These are phyloP conservation scores for Tulasnella sp. DNA, from an alignment of 768 basidiomycete species.

Conservation along the genomic window DNA sequence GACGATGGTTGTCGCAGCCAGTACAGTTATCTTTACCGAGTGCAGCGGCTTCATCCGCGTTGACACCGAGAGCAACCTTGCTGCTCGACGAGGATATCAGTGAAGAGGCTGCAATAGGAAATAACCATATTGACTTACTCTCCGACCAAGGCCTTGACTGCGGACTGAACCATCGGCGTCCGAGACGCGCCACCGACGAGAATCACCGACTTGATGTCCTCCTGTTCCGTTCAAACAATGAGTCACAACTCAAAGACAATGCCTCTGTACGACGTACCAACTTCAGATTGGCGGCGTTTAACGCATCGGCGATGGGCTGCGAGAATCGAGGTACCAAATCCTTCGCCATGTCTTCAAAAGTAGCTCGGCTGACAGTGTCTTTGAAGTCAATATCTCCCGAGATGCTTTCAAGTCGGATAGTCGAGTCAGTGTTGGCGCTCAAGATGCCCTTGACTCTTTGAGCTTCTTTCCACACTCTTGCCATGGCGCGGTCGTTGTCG, in stretches of 20 bases:
- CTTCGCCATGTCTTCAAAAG: slow-evolving; percentile 71
- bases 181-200: slow-evolving; percentile 88
- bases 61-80: slow-evolving; percentile 90
- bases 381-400: slow-evolving; percentile 90
- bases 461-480: slow-evolving; percentile 93
- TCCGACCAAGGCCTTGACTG: slow-evolving; percentile 72
- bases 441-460: slow-evolving; percentile 84
- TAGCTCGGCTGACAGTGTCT: slow-evolving; percentile 65
- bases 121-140: slow-evolving; percentile 48
- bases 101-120: background rate
- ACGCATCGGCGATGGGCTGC: slow-evolving; percentile 69
- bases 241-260: background rate
- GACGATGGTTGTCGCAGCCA: background rate
- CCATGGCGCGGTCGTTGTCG: slow-evolving; percentile 67
- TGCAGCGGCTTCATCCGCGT: slow-evolving; percentile 94
- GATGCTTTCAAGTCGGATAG: slow-evolving; percentile 71
- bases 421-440: slow-evolving; percentile 77
- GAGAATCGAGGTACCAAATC: slow-evolving; percentile 63
- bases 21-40: slow-evolving; percentile 49
- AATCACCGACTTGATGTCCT: slow-evolving; percentile 79
- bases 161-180: slow-evolving; percentile 86
- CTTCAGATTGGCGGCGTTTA: slow-evolving; percentile 61
- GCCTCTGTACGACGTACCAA: slow-evolving; percentile 45
- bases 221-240: slow-evolving; percentile 44
- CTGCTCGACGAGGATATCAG: slow-evolving; percentile 44